Conservation (phyloP, 352 stramenopile genomes). For the Phytophthora rubi region DNA sequence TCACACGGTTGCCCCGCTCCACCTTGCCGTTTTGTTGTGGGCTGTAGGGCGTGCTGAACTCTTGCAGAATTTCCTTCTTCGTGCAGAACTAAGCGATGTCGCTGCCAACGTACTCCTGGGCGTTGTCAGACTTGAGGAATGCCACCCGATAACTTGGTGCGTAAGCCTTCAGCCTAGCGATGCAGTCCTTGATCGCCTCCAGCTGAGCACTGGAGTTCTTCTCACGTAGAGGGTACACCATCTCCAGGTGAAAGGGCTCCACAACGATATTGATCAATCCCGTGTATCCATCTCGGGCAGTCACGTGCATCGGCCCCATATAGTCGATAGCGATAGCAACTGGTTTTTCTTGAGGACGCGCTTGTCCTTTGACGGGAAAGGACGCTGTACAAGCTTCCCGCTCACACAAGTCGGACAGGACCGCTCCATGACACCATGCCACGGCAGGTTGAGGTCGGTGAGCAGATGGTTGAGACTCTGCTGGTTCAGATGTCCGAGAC, state of each 20-base stretch:
- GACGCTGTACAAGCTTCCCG: not conserved
- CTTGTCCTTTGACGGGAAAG: not conserved
- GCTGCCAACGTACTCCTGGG: not conserved
- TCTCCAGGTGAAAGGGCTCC: too few species aligned
- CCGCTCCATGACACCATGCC: not conserved
- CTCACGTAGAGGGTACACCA: too few species aligned
- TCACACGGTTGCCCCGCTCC: not conserved
- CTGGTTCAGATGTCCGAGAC: not conserved
- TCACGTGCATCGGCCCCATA: not conserved
- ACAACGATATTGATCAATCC: too few species aligned
- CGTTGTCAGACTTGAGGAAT: not conserved
- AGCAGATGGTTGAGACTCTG: not conserved
- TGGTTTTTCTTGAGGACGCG: not conserved
- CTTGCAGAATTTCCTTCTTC: not conserved
- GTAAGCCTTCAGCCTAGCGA: not conserved
- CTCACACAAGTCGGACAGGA: not conserved
- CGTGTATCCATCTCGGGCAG: too few species aligned
- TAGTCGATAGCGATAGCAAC: not conserved
- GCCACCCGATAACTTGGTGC: not conserved
- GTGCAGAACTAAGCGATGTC: not conserved
- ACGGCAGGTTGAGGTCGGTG: not conserved
- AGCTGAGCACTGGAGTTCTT: not conserved
- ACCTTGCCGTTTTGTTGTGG: not conserved
- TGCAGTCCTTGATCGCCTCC: not conserved
- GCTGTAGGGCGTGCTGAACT: not conserved